A percentile compares a stretch with the other conserved stretches of the same genome.
phyloP scores from a whole-genome alignment of 768 basidiomycete species.

The Leucocoprinus sp. region DNA sequence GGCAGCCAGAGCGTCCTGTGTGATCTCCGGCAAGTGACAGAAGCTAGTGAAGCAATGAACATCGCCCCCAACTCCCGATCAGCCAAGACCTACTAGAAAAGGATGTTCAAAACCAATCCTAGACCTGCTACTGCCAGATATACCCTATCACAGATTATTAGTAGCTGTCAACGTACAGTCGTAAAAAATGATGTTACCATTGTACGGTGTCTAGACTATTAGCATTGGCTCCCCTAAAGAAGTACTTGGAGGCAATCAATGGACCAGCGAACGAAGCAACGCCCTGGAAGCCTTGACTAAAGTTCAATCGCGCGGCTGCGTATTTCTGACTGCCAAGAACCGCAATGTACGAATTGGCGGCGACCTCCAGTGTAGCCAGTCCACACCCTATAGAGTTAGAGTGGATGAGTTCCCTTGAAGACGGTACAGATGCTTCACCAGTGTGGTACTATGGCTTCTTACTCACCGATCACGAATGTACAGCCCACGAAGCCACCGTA shows the following conservation, averaged over 20 bases:
- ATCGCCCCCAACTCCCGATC: not conserved
- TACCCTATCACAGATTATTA: conserved; percentile 34
- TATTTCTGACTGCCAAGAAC: conserved; percentile 60
- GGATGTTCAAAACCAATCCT: conserved; percentile 49
- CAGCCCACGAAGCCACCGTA: conserved; percentile 71
- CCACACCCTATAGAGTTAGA: conserved; percentile 42
- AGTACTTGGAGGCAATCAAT: conserved; percentile 67
- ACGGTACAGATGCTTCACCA: not conserved
- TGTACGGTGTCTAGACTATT: conserved; percentile 58
- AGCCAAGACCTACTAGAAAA: conserved; percentile 46
- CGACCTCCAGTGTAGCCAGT: conserved; percentile 57
- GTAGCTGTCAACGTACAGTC: conserved; percentile 2
- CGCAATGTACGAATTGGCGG: conserved; percentile 75
- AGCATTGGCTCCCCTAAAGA: conserved; percentile 60
- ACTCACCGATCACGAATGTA: conserved; percentile 58
- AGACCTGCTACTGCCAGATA: conserved; percentile 60
- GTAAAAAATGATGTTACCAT: conserved; percentile 30
- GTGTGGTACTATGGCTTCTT: not conserved
- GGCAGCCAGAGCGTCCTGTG: conserved; percentile 51
- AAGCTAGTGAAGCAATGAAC: conserved; percentile 33
- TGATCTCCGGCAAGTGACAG: conserved; percentile 61
- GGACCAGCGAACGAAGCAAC: conserved; percentile 68
- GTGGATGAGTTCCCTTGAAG: not conserved
- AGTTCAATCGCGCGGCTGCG: conserved; percentile 69
- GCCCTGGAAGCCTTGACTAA: conserved; percentile 76